A percentile compares a stretch with the other conserved stretches of the same genome.
phyloP scores from a whole-genome alignment of 345 rosid genomes.

The Camelina neglecta region DNA sequence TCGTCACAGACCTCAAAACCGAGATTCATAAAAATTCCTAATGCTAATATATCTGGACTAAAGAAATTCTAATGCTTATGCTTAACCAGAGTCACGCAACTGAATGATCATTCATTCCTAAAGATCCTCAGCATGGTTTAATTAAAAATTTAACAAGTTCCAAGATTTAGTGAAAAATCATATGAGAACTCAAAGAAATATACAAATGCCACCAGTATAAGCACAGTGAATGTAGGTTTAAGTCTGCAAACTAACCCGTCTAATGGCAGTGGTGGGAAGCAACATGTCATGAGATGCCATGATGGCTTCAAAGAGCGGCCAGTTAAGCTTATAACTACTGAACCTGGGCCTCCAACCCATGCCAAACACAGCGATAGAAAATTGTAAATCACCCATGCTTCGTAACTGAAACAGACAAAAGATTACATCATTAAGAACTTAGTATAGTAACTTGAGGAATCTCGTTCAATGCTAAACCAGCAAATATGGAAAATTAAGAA shows the following conservation, averaged over 20 bases:
- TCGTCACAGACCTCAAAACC: not conserved
- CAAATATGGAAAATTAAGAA: not conserved
- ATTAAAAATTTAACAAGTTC: not conserved
- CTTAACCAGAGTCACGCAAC: constrained; percentile 12
- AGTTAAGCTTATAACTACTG: constrained; percentile 87
- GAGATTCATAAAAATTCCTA: not conserved
- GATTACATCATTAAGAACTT: constrained; percentile 1
- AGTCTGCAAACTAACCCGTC: constrained; percentile 74
- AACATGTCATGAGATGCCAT: constrained; percentile 85
- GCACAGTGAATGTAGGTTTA: constrained; percentile 3
- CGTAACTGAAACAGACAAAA: constrained; percentile 66
- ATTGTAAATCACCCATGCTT: constrained; percentile 98
- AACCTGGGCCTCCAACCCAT: constrained; percentile 99
- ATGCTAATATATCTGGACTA: constrained; percentile 10
- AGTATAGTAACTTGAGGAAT: constrained; percentile 12
- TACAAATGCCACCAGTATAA: constrained; percentile 7
- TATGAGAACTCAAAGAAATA: not conserved
- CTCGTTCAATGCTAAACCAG: not conserved
- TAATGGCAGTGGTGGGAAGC: constrained; percentile 80
- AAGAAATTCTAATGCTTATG: not conserved
- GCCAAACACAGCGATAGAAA: constrained; percentile 91
- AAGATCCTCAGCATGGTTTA: not conserved
- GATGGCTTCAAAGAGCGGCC: constrained; percentile 88
- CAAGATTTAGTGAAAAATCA: not conserved
- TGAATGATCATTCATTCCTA: constrained; percentile 14